phyloP scores from a whole-genome alignment of 2,329 filamentous ascomycete genomes.

The Botrytis deweyae region DNA sequence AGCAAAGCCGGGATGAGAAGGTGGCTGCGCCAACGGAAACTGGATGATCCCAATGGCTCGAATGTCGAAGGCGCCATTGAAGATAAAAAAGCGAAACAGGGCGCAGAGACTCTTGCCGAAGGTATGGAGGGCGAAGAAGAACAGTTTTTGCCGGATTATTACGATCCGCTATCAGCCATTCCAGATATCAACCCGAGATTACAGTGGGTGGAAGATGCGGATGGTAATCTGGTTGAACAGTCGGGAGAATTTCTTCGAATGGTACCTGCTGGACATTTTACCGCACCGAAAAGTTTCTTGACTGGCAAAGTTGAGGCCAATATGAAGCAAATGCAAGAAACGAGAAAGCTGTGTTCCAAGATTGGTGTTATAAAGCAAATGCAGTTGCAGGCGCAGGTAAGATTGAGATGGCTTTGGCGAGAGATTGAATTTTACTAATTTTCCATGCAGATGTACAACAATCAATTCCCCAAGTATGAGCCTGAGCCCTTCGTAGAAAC shows the following conservation, averaged over 20 bases:
- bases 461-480: constrained; percentile 97
- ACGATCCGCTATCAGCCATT: constrained; percentile 80
- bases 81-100: constrained; percentile 49
- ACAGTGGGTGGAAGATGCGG: constrained; percentile 84
- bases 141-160: constrained; percentile 87
- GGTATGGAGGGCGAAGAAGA: constrained; percentile 86
- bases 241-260: constrained; percentile 81
- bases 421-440: constrained; percentile 25
- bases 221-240: constrained; percentile 86
- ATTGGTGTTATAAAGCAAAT: constrained; percentile 99
- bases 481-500: constrained; percentile 83
- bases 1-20: constrained; percentile 87
- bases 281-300: constrained; percentile 70
- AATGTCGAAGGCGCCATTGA: constrained; percentile 47
- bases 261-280: constrained; percentile 72
- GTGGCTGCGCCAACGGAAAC: constrained; percentile 77
- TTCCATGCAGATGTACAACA: constrained; percentile 71
- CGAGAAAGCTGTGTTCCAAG: constrained; percentile 91
- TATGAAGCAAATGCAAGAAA: constrained; percentile 94
- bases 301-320: constrained; percentile 83
- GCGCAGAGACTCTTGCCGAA: constrained; percentile 80
- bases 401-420: constrained; percentile 29
- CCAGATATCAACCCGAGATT: constrained; percentile 78
- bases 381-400: constrained; percentile 94
- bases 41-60: constrained; percentile 53